phyloP scores from a whole-genome alignment of 2,329 filamentous ascomycete genomes.

The Sarocladiaceae sp. region DNA sequence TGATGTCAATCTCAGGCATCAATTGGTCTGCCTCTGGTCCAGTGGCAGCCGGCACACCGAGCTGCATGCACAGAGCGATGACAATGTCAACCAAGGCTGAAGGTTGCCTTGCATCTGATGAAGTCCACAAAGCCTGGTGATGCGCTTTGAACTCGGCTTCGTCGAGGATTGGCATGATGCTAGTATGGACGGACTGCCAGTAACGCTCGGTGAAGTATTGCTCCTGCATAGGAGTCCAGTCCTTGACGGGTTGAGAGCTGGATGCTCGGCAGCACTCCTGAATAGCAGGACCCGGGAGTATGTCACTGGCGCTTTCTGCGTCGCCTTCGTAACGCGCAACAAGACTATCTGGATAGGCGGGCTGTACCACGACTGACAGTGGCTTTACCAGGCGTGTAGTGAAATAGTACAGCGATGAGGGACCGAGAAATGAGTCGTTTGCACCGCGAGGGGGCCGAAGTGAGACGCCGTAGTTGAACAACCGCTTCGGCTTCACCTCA shows the following conservation, averaged over 20 bases:
- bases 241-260: constrained; percentile 22
- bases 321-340: neutral
- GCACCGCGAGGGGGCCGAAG: neutral
- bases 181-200: neutral
- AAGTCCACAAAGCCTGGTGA: neutral
- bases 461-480: neutral
- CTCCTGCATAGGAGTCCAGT: constrained; percentile 29
- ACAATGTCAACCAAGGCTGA: constrained; percentile 47
- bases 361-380: constrained; percentile 22
- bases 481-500: neutral
- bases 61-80: constrained; percentile 45
- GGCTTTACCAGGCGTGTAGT: neutral
- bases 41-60: constrained; percentile 21
- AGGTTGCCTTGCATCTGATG: constrained; percentile 1
- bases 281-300: neutral
- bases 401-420: neutral
- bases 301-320: neutral
- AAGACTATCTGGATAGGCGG: constrained; percentile 22
- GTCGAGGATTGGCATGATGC: neutral
- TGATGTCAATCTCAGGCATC: constrained; percentile 23
- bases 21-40: neutral
- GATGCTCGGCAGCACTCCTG: neutral
- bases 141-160: neutral
- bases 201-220: constrained; percentile 22
- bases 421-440: neutral